Evolutionary conservation across 495 filamentous ascomycete species (phyloP).

Genomic region (Hyaloscypha bicolor): DNA sequence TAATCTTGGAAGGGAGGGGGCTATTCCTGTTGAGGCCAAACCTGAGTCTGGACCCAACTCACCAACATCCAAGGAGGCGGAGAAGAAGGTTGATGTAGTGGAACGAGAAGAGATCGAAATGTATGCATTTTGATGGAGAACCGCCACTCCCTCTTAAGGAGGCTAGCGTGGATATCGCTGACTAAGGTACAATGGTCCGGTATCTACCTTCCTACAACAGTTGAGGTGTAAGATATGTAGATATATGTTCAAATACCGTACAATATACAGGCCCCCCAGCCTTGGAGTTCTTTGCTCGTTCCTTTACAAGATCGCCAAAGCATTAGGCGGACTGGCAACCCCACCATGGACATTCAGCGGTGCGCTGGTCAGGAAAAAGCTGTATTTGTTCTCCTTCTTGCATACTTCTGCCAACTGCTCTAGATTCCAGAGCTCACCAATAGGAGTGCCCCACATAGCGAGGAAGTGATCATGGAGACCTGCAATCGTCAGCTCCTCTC

Average conservation of each 20-base stretch:
- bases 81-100: not conserved
- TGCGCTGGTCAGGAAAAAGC: constrained; percentile 32
- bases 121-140: no score
- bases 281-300: not conserved
- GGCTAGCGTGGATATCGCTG: no score
- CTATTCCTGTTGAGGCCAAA: not conserved
- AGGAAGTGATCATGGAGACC: constrained; percentile 51
- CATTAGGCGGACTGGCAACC: constrained; percentile 31
- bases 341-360: constrained; percentile 31
- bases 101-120: no score
- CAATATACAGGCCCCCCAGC: not conserved
- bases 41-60: not conserved
- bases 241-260: not conserved
- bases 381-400: constrained; percentile 24
- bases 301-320: constrained; percentile 26
- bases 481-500: constrained; percentile 29
- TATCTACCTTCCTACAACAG: no score
- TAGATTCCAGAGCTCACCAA: constrained; percentile 62
- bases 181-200: no score
- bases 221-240: not conserved
- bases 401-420: constrained; percentile 44
- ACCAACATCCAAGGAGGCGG: not conserved
- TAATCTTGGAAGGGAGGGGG: constrained; percentile 16
- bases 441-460: constrained; percentile 56
- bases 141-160: no score